Evolutionary conservation across 495 filamentous ascomycete species (phyloP), one percentile per base, ranked within the genome.

Genomic region (Aspergillus homomorphus): DNA sequence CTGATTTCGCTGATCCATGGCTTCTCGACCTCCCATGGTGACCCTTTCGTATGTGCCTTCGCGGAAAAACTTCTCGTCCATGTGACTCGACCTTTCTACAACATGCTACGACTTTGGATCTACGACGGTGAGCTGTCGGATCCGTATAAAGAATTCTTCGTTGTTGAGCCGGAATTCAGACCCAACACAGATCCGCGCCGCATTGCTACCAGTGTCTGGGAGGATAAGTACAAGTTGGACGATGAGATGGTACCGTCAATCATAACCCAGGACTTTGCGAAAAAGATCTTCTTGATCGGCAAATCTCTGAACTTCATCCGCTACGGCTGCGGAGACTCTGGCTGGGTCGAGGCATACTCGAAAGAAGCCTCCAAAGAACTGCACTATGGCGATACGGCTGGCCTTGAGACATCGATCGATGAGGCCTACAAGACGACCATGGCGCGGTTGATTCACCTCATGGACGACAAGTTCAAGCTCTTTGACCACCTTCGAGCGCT

Each of bases 271-370:
- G 90, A 96, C 28, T 97, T 98, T 73, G 90, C 94, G 0, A 88
- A 94, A 55, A 96, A 96, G 66, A 88, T 97, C 20, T 98, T 97
- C 62, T 77, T 98, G 10, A 99, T 98, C 62, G 95, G 95, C 33
- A 99, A 99, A 71, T 95, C 91, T 14, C 76, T 99, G 22, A 99
- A 99, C 73, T 99, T 99, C 74, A 97, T 98, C 70, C 89, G 93
- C 41, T 89, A 96, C 73, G 90, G 89, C 60, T 99, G 95, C 68
- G 86, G 87, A 7, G 95, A 99, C 64, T 88, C 91, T 44, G 87
- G 86, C 24, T 99, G 95, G 95, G 95, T 99, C 6, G 91, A 96
- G 68, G 87, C 84, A 3, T 98, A 98, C 74, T 96, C 91, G n/a
- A 96, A 94, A 69, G 87, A 86, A 28, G 88, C 91, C 1, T 96